Base-by-base conservation (phyloP, 345 rosid species). In the Eucalyptus lansdowneana region DNA sequence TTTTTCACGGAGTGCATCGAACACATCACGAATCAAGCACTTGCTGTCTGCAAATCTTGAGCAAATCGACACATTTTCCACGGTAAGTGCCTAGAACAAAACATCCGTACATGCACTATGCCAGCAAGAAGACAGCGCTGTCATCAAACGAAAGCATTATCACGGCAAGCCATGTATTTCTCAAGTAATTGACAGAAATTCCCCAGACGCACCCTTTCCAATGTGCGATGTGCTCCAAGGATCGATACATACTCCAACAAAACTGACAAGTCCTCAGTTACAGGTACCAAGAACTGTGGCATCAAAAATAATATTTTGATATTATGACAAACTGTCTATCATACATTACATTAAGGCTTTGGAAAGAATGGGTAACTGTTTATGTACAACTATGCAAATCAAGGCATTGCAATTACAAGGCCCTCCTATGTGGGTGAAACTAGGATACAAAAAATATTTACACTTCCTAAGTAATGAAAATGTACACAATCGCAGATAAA, bases 381-480 rank as follows among this genome's bases (percentile, higher is more conserved):
- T 51, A 21, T 86, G 87, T 86, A 86, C 87, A 86, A 86, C 53
- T 15, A 54, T 87, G 88, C 87, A 83, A 37, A 90, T 60, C 83
- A 27, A 49, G 49, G 69, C 44, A 53, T 88, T 89, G 88, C 53
- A 89, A 89, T 50, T 87, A 91, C 90, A 92, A 45, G 86, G 88
- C 67, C 86, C 86, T 67, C 34, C 89, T 54, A 22, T 87, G 90
- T 34, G 87, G 88, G n/a, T n/a, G 80, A 76, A 88, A 56, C 69
- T 72, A 83, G 47, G 40, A 58, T 80, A 50, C 91, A 80, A 76
- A 19, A 58, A 45, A 40, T 85, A 90, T 89, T 89, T 89, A 92
- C 93, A 80, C 87, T 87, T 89, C 90, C 87, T 90, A 94, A 93
- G 62, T 11, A 25, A 34, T 86, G 31, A 86, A 15, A 16, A 50